These are phyloP conservation scores for Lycium ferocissimum DNA, from an alignment of 257 asterid genomes.

Conservation along the genomic window DNA sequence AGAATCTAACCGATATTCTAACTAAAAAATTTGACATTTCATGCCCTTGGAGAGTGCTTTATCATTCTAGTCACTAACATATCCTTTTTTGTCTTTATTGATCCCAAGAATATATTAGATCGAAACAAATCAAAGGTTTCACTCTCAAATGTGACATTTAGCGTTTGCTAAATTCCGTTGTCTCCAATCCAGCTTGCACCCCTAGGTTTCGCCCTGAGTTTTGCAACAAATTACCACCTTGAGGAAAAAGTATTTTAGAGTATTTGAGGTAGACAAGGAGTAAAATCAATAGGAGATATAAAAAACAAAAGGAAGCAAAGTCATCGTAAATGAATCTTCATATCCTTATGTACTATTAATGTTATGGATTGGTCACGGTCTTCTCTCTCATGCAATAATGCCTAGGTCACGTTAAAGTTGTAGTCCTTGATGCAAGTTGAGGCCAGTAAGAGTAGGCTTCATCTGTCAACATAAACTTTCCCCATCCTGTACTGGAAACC, in stretches of 20 bases:
- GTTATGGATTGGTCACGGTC: slow-evolving; percentile 28
- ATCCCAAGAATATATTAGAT: neutral
- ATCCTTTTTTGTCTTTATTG: neutral
- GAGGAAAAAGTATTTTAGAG: neutral
- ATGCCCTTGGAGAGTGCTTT: neutral
- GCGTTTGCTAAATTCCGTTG: neutral
- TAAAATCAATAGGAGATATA: neutral
- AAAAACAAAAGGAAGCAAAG: slow-evolving; percentile 22
- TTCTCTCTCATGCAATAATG: slow-evolving; percentile 38
- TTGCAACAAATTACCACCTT: slow-evolving; percentile 11
- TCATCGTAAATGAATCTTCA: slow-evolving; percentile 34
- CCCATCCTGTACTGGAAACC: slow-evolving; percentile 35
- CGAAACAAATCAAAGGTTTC: neutral
- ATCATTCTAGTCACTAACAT: neutral
- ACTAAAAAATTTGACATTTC: neutral
- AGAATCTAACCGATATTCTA: neutral
- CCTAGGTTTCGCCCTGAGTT: neutral
- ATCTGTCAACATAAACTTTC: slow-evolving; percentile 30
- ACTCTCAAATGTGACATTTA: no score
- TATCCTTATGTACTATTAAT: slow-evolving; percentile 26
- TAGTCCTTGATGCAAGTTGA: slow-evolving; percentile 35
- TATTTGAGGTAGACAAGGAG: neutral
- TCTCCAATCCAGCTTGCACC: neutral
- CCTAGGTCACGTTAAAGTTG: slow-evolving; percentile 47
- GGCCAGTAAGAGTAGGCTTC: slow-evolving; percentile 30